Evolutionary conservation across 352 stramenopile species (phyloP), one percentile per base, ranked within the genome.

Genomic region (Phytophthora constricta): DNA sequence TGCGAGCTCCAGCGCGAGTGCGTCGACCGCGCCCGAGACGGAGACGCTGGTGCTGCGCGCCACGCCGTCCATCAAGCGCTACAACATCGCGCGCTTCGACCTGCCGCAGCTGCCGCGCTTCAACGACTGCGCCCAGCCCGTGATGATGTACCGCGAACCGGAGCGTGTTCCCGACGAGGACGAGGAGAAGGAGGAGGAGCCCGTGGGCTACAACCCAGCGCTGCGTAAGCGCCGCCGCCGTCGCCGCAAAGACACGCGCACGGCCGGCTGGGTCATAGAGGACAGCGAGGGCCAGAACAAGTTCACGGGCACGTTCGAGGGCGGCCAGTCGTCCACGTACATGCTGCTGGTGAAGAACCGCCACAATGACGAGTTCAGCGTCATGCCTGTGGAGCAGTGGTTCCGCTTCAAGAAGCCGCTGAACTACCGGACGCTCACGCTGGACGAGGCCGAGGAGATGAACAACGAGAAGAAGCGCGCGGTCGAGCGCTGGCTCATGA

Each of bases 391-490:
- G 53, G 87, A 96, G 69, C 86, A 96, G 58, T 96, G 87, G 87
- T 96, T 96, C 68, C 86, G 87, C 45, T 96, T 96, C 71, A 96
- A 96, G 75, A 96, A 96, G 72, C 87, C 87, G 23, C 68, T 96
- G 0, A 88, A 72, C 69, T 96, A 94, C 76, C 86, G 85, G 53
- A 93, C 87, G 56, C 72, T 96, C 13, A 94, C 86, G 65, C 81
- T 94, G 7, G 86, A 94, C 34, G 87, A 96, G 73, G 87, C 87
- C 17, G 86, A 94, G 59, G 84, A 93, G 33, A 78, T 96, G 57
- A 94, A 93, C 74, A 94, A 94, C 43, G 86, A 96, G 74, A 96
- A 96, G 80, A 94, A 96, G 65, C 87, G 86, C 52, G 87, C 87
- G 0, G 87, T 94, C 19, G 87, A 96, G 68, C 86, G 86, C 60